phyloP scores from a whole-genome alignment of 352 stramenopile species.

The Elongisporangium prolatum region DNA sequence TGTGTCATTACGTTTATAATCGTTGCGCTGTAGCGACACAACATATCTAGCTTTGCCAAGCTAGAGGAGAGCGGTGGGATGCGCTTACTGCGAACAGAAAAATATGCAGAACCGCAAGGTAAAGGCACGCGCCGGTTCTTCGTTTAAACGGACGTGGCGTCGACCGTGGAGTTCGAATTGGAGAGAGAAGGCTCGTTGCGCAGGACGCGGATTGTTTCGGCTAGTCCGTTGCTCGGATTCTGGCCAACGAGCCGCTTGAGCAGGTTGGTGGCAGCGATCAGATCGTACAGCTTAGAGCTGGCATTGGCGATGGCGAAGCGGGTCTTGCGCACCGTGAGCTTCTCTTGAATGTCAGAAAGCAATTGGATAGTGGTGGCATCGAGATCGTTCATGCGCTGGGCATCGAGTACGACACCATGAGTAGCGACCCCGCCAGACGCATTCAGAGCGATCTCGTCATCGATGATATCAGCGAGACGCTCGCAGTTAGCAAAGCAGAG shows the following conservation, averaged over 20 bases:
- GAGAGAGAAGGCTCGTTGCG: conserved; percentile 3
- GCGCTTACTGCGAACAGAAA: too few species aligned
- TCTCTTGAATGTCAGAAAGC: conserved; percentile 48
- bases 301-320: conserved; percentile 38
- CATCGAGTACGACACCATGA: conserved; percentile 40
- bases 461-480: conserved; percentile 26
- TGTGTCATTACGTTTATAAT: too few species aligned
- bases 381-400: conserved; percentile 44
- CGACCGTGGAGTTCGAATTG: too few species aligned
- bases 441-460: conserved; percentile 28
- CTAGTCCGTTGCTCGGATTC: conserved; percentile 14
- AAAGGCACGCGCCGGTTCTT: too few species aligned
- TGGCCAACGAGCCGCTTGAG: conserved; percentile 23
- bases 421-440: conserved; percentile 17
- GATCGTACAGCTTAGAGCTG: conserved; percentile 26
- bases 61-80: too few species aligned
- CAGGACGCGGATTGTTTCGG: conserved; percentile 24
- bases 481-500: conserved; percentile 65
- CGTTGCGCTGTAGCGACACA: too few species aligned
- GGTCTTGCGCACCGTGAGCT: conserved; percentile 34
- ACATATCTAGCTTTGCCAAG: too few species aligned
- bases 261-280: conserved; percentile 37
- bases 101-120: too few species aligned
- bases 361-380: conserved; percentile 61
- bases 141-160: too few species aligned